Evolutionary conservation across 495 filamentous ascomycete species (phyloP).

Genomic region (Annulohypoxylon bovei): DNA sequence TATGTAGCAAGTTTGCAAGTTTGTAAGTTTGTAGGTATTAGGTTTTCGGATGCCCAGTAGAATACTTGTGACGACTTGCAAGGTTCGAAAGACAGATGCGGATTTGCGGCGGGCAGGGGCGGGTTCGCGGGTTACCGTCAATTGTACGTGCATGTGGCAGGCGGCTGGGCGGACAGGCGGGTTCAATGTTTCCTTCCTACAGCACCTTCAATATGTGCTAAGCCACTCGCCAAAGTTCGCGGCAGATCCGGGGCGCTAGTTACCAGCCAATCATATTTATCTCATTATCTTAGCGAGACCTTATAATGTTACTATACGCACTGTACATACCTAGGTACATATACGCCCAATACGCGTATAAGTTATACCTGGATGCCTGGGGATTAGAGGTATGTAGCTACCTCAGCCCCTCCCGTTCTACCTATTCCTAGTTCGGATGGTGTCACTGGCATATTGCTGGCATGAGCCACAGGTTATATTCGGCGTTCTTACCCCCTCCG

Average conservation of each 20-base stretch:
- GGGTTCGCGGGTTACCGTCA: neutral
- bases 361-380: neutral
- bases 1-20: neutral
- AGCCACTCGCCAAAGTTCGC: slow-evolving; percentile 28
- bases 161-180: neutral
- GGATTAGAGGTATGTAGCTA: no score
- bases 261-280: slow-evolving; percentile 15
- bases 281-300: neutral
- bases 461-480: slow-evolving; percentile 9
- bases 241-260: slow-evolving; percentile 35
- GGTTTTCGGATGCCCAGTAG: slow-evolving; percentile 15
- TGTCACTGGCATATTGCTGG: neutral
- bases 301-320: neutral
- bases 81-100: neutral
- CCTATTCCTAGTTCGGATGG: neutral
- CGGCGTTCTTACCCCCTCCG: slow-evolving; percentile 23
- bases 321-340: neutral
- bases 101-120: slow-evolving; percentile 10
- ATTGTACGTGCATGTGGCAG: neutral
- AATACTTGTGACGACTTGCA: neutral
- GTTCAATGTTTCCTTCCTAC: slow-evolving; percentile 16
- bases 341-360: neutral
- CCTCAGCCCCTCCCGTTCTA: neutral
- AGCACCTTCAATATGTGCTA: slow-evolving; percentile 32
- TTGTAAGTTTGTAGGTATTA: neutral